Evolutionary conservation across 208 protist genomes (phyloP).

Genomic region (Borovskyia barvae): DNA sequence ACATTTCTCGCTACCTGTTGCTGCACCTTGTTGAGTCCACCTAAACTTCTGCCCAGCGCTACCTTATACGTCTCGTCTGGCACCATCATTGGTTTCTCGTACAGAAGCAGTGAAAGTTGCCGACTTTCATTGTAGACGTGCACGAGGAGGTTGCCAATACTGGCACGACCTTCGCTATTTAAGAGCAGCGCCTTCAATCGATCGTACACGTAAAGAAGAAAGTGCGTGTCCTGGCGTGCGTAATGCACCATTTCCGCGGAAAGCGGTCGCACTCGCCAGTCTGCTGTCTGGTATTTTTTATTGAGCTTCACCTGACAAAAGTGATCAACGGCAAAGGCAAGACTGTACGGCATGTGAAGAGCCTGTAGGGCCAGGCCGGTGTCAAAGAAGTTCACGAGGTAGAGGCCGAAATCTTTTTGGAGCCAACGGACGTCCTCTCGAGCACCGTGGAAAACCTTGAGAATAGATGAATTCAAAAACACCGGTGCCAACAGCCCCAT

Average conservation of each 20-base stretch:
- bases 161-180: conserved; percentile 71
- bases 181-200: conserved; percentile 75
- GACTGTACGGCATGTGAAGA: conserved; percentile 88
- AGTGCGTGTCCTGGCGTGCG: conserved; percentile 98
- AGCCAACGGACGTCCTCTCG: conserved; percentile 97
- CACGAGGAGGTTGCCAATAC: conserved; percentile 79
- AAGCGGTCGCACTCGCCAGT: conserved; percentile 98
- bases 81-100: conserved; percentile 91
- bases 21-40: conserved; percentile 61
- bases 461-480: conserved; percentile 91
- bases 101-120: conserved; percentile 84
- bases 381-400: conserved; percentile 99
- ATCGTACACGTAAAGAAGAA: conserved; percentile 97
- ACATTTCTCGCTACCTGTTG: conserved; percentile 58
- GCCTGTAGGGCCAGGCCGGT: conserved; percentile 95
- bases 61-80: conserved; percentile 67
- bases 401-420: conserved; percentile 98
- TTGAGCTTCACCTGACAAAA: conserved; percentile 94
- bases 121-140: conserved; percentile 82
- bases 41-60: conserved; percentile 69
- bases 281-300: conserved; percentile 98
- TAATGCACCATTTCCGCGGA: conserved; percentile 96
- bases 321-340: conserved; percentile 94
- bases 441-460: conserved; percentile 98
- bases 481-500: conserved; percentile 88